Evolutionary conservation across 2,329 filamentous ascomycete species (phyloP).

Genomic region (Beauveria sp.): DNA sequence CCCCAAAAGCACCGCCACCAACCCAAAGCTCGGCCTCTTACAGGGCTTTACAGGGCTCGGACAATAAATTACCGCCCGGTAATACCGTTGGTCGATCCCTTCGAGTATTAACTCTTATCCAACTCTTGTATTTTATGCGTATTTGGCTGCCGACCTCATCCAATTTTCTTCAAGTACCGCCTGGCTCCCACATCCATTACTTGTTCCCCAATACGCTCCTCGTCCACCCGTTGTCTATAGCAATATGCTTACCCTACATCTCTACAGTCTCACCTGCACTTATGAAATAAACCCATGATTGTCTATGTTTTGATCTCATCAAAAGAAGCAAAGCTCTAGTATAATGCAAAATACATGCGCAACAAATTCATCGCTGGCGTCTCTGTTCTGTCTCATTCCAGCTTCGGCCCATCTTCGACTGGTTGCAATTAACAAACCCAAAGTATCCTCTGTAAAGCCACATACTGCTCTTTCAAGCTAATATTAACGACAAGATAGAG

Average conservation of each 20-base stretch:
- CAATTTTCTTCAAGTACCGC: not conserved
- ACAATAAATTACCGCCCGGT: not conserved
- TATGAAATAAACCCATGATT: not conserved
- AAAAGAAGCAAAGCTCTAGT: not conserved
- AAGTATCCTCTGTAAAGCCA: not conserved
- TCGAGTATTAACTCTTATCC: not conserved
- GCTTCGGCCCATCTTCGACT: not conserved
- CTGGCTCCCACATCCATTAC: not conserved
- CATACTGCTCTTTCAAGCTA: not conserved
- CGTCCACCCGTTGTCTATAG: not conserved
- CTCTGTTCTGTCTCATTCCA: not conserved
- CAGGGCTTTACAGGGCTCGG: not conserved
- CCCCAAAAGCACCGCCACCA: not conserved
- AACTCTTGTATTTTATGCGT: not conserved
- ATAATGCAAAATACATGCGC: constrained; percentile 3
- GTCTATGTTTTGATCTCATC: not conserved
- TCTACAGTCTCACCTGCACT: not conserved
- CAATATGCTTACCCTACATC: not conserved
- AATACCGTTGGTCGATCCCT: not conserved
- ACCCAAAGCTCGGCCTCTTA: not conserved
- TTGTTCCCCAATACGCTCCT: not conserved
- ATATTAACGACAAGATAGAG: not conserved
- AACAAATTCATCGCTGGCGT: not conserved
- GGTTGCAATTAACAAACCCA: not conserved
- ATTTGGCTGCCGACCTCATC: not conserved